These are phyloP conservation scores for Salix viminalis DNA, from an alignment of 345 rosid species.

Conservation along the genomic window DNA sequence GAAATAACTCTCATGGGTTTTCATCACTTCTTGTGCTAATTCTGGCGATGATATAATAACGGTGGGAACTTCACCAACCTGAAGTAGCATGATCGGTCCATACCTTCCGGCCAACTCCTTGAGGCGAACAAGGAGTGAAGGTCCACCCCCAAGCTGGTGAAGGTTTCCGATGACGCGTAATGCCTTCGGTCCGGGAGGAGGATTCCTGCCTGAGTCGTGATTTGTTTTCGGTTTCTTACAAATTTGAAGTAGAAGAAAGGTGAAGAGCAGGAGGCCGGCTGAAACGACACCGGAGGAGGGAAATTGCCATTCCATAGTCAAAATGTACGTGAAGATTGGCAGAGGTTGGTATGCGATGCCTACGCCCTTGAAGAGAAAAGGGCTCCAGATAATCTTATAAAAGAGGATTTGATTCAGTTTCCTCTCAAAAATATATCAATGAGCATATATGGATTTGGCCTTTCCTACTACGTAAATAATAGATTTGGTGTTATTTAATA, in stretches of 20 bases:
- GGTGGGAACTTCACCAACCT: not conserved
- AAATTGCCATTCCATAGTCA: too few relatives aligned
- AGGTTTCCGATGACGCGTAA: not conserved
- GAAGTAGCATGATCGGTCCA: conserved; percentile 1
- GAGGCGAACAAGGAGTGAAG: not conserved
- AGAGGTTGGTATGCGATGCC: too few relatives aligned
- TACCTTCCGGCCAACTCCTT: not conserved
- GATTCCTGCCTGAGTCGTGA: not conserved
- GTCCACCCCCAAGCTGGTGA: not conserved
- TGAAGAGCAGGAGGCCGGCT: not conserved
- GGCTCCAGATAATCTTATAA: too few relatives aligned
- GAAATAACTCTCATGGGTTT: not conserved
- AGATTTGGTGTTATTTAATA: too few relatives aligned
- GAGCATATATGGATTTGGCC: too few relatives aligned
- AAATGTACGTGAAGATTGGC: too few relatives aligned
- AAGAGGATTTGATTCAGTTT: too few relatives aligned
- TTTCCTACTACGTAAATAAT: too few relatives aligned
- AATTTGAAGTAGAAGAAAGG: not conserved
- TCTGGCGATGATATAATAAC: not conserved
- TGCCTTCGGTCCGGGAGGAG: not conserved
- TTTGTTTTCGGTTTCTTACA: not conserved
- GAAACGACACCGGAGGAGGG: not conserved
- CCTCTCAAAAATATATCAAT: too few relatives aligned
- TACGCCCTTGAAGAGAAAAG: too few relatives aligned
- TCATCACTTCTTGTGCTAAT: not conserved